Base-by-base conservation (phyloP, 2,329 filamentous ascomycete genomes). In the Epichloe festucae region DNA sequence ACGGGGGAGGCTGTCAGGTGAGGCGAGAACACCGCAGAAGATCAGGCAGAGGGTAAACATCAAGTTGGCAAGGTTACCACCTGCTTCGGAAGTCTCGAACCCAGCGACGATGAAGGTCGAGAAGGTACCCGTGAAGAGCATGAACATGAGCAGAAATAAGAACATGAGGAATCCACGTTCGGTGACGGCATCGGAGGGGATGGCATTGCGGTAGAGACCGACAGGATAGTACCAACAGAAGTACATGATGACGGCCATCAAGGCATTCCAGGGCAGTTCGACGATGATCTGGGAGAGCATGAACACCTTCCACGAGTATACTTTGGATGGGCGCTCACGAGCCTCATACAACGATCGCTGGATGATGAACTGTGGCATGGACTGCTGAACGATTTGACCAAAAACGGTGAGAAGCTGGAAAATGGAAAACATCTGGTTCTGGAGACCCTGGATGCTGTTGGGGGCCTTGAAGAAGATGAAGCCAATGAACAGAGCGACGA, bases 221-320 rank as follows among this genome's bases (percentile, higher is more conserved):
- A 94, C 79, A 1, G 89, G 87, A 64, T 90, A 95, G 73, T 95
- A 95, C 79, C 86, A 91, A 65, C 76, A 82, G 61, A 88, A 75
- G 73, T 75, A 95, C 71, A 90, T 84, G 57, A 94, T 69, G n/a
- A 83, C 75, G 3, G 81, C 79, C 75, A 87, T 84, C 43, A 93
- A 67, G 0, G 82, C 77, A 63, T 94, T 89, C 83, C 87, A 95
- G 0, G 89, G 87, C 2, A 95, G 71, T 65, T 95, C 90, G 53
- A 91, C 87, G 34, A 89, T 70, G 56, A 95, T 85, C 65, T 90
- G 87, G 53, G 84, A 81, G 34, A 91, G 71, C 76, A 94, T 87
- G 63, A 94, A 94, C 5, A 88, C 80, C 63, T 85, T 82, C 89
- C 88, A 94, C 49, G 81, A 82, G 67, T 94, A 94, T 0, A 87